Conservation (phyloP, 225 moss, liverwort and hornwort genomes). For the Pleurozium schreberi region DNA sequence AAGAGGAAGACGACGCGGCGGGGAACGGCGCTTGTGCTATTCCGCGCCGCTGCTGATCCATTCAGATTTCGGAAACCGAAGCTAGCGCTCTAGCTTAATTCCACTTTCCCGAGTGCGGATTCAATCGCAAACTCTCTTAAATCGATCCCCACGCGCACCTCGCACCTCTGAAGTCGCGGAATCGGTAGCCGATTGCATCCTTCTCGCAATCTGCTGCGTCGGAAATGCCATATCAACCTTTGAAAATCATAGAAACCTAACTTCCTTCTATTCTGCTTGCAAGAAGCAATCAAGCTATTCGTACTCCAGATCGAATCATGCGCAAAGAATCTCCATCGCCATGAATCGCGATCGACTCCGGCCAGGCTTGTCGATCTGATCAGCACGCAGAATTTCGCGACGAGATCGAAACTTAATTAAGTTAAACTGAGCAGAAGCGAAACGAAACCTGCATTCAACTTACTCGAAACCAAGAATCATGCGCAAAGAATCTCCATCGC, state of each 20-base stretch:
- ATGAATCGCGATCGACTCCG: background rate
- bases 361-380: background rate
- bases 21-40: background rate
- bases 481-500: background rate
- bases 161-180: background rate
- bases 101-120: background rate
- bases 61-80: background rate
- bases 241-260: background rate
- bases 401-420: background rate
- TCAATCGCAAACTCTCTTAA: background rate
- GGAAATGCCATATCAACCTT: background rate
- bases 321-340: background rate
- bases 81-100: background rate
- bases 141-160: background rate
- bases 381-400: background rate
- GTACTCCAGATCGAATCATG: background rate
- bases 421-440: too few relatives aligned
- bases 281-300: background rate
- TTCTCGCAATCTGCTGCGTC: background rate
- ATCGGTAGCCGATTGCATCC: background rate
- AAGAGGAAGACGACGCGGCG: constrained; percentile 5
- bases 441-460: background rate
- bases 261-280: background rate
- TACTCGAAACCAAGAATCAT: background rate
- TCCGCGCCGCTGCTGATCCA: background rate